Evolutionary conservation across 768 basidiomycete species (phyloP).

Genomic region (Calocera cornea): DNA sequence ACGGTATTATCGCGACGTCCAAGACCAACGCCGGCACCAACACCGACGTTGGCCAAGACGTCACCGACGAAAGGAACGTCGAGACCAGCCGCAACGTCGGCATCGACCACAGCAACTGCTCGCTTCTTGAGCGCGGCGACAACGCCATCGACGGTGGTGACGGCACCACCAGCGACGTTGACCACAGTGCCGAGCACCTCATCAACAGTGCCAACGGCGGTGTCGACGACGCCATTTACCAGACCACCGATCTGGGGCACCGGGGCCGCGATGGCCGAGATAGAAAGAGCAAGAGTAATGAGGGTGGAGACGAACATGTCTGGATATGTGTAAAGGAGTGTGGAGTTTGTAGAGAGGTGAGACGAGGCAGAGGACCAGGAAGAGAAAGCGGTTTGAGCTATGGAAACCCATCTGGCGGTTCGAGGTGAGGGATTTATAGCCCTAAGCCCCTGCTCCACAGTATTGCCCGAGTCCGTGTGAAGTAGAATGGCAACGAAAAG

Average conservation of each 20-base stretch:
- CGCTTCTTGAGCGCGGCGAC: not conserved
- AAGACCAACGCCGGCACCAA: not conserved
- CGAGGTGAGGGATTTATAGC: not conserved
- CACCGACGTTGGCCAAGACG: not conserved
- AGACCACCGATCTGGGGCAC: not conserved
- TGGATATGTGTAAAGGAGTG: not conserved
- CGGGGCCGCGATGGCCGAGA: not conserved
- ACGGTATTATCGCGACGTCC: not conserved
- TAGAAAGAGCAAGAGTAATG: not conserved
- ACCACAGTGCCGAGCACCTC: not conserved
- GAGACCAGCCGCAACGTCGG: not conserved
- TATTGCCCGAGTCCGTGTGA: not conserved
- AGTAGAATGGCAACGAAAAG: not conserved
- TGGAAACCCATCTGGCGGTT: not conserved
- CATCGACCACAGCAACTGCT: not conserved
- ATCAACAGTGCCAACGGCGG: not conserved
- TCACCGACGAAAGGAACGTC: not conserved
- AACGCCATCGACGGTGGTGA: not conserved
- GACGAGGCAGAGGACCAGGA: not conserved
- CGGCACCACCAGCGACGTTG: not conserved
- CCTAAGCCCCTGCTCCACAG: not conserved
- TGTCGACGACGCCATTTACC: not conserved
- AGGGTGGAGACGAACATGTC: not conserved
- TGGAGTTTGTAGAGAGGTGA: not conserved
- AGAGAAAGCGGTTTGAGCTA: not conserved